Evolutionary conservation across 2,329 filamentous ascomycete species (phyloP), one percentile per base, ranked within the genome.

Genomic region (Fusarium nelsonii): DNA sequence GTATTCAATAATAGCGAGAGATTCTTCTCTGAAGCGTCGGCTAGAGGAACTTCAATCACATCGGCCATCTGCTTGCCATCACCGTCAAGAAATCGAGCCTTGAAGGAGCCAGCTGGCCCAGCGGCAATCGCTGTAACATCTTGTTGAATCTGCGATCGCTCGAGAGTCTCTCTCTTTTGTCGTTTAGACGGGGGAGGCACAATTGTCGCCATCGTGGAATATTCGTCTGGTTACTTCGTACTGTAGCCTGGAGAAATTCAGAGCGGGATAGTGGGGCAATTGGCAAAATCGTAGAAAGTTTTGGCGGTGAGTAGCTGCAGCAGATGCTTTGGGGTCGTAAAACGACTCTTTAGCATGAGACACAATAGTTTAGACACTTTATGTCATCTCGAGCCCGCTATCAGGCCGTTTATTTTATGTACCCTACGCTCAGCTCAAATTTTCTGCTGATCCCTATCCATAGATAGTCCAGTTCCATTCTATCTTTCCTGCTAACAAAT

Each of bases 1-100:
- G 92, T 93, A 78, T 97, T 98, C 57, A 97, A 80, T 1, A 97
- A 85, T 11, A 94, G 87, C 54, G 96, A 95, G 5, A 98, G 86
- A 73, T 97, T 97, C 82, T 93, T 95, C 66, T 96, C 92, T 9
- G 88, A 91, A 3, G 95, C 92, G 82, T 97, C 92, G 59, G 91
- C 91, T 33, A 97, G 87, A 14, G 93, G 91, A 41, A 97, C 90
- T 73, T 90, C 85, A 49, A 90, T 77, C 82, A 91, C 79, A 87
- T 93, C 79, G 83, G 90, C 78, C 86, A 91, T 73, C 86, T 93
- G 81, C 85, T 93, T 78, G 84, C 88, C 82, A 85, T 92, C 87
- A 66, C 92, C 89, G 78, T 98, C 94, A 76, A 93, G 86, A 80
- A 98, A 97, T 71, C 95, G 92, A 48, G 97, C 90, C 79, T 93